Conservation (phyloP, 2,329 filamentous ascomycete species). For the Cladophialophora immunda region DNA sequence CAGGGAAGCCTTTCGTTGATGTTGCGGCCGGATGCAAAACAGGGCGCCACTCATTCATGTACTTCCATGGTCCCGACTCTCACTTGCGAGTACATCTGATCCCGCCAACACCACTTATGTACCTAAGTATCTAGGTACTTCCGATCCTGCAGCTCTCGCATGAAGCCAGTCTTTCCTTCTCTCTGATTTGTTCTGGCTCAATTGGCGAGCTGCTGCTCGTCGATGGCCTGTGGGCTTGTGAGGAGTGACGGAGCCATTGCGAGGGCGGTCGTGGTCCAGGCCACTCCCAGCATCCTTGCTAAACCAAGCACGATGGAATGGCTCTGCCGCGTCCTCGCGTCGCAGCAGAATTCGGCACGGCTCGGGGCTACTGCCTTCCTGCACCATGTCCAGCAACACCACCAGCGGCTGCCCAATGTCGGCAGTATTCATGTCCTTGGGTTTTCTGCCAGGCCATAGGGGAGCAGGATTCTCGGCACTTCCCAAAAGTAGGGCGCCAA, state of each 20-base stretch:
- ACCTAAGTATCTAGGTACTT: conserved; percentile 1
- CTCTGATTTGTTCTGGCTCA: not conserved
- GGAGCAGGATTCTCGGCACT: not conserved
- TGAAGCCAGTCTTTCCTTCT: not conserved
- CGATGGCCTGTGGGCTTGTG: not conserved
- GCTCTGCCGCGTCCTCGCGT: not conserved
- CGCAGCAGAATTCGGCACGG: conserved; percentile 24
- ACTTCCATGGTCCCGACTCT: not conserved
- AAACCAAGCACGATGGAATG: not conserved
- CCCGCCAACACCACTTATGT: conserved; percentile 13
- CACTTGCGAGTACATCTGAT: conserved; percentile 18
- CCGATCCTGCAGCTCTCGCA: not conserved
- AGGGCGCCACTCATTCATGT: not conserved
- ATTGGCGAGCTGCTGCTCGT: not conserved
- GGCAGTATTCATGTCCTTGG: not conserved
- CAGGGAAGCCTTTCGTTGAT: not conserved
- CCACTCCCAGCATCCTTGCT: not conserved
- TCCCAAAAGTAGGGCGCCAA: not conserved
- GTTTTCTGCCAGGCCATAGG: not conserved
- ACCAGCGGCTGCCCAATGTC: not conserved
- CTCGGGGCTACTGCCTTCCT: conserved; percentile 33
- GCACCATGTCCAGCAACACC: not conserved
- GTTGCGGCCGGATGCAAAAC: not conserved
- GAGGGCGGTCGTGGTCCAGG: not conserved
- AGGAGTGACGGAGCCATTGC: not conserved